Evolutionary conservation across 2,329 filamentous ascomycete genomes (phyloP), one percentile per base, ranked within the genome.

Genomic region (Plenodomus tracheiphilus): DNA sequence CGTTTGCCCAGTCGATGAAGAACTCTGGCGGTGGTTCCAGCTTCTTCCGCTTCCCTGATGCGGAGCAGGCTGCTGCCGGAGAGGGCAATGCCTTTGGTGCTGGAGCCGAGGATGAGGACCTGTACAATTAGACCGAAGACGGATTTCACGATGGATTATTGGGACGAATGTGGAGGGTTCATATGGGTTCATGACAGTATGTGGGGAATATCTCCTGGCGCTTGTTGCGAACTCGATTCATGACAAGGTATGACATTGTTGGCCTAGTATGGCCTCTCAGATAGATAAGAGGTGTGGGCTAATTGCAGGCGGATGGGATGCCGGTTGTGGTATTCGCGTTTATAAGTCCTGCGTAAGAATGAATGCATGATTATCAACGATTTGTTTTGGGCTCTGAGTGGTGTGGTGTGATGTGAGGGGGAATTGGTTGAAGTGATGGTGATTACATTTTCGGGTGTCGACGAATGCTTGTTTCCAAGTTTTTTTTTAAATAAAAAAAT

Each of bases 1-100:
- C 94, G 4, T 99, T 99, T 68, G 89, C 93, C 35, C 93, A 97
- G 79, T 93, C 93, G 74, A 95, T 99, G 91, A 99, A 99, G 89
- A 96, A 96, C 74, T 86, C 90, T 51, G 92, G 91, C 43, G 92
- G 92, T 35, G 92, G 92, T 34, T 93, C 92, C 68, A 91, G 90
- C 64, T 97, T 94, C 84, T 99, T 99, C 89, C 92, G 95, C 77
- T 99, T 99, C 86, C 93, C 75, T 62, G 82, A 77, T 28, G 64
- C 45, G 7, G 67, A 61, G 72, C 83, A 78, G 76, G 75, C 73
- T 57, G 78, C 74, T 58, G 76, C 72, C 56, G 72, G 62, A 46
- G 70, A 68, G 55, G 64, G 77, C 70, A 75, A 77, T 58, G 77
- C 74, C 41, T 92, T 94, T 65, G 92, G 91, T 58, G 88, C 92